Conservation (phyloP, 805 yeast species). For the Ogataea neopini region DNA sequence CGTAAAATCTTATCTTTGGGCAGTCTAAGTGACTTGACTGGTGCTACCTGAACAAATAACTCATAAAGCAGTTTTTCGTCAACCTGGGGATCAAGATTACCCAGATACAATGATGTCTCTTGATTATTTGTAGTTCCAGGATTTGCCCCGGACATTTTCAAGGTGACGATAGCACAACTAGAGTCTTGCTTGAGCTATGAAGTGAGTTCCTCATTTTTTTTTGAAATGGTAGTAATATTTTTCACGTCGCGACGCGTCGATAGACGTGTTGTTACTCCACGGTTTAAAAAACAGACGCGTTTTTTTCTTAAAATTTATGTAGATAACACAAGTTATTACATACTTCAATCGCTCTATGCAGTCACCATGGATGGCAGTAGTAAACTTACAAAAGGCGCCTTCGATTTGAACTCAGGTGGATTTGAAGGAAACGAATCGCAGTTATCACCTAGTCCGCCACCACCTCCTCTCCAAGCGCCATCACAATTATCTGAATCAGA, state of each 20-base stretch:
- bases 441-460: constrained; percentile 1
- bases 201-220: neutral
- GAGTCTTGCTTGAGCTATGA: neutral
- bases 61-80: constrained; percentile 76
- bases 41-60: constrained; percentile 81
- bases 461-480: neutral
- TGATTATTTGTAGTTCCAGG: constrained; percentile 35
- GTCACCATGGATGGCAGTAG: no score
- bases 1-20: constrained; percentile 77
- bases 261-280: neutral
- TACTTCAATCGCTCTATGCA: no score
- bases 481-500: constrained; percentile 1
- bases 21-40: constrained; percentile 65
- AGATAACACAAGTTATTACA: no score
- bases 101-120: constrained; percentile 71
- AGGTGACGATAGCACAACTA: neutral
- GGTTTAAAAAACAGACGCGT: neutral
- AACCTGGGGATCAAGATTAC: constrained; percentile 77
- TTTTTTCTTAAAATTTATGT: neutral
- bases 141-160: neutral
- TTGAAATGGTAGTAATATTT: neutral
- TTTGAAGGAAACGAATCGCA: constrained; percentile 1
- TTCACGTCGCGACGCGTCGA: constrained; percentile 4
- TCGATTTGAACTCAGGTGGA: constrained; percentile 1
- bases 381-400: neutral